A percentile compares a stretch with the other conserved stretches of the same genome.
These are phyloP conservation scores for Yarrowia sp. DNA, from an alignment of 805 yeast species.

Conservation along the genomic window DNA sequence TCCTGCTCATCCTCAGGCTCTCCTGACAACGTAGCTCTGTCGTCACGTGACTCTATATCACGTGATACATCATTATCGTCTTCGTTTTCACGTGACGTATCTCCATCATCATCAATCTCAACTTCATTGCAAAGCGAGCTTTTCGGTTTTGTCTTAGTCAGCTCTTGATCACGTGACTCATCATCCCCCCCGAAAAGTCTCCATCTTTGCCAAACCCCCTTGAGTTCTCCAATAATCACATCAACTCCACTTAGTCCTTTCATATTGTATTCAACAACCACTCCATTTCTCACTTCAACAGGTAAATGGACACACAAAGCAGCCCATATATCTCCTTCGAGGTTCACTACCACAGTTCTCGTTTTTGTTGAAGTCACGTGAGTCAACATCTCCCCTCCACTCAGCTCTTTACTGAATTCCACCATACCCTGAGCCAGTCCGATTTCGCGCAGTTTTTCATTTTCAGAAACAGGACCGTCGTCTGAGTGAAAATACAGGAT, in stretches of 20 bases:
- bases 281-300: constrained; percentile 26
- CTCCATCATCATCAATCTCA: background rate
- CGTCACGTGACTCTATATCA: constrained; percentile 25
- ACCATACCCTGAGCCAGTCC: constrained; percentile 47
- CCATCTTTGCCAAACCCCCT: constrained; percentile 41
- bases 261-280: constrained; percentile 30
- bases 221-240: constrained; percentile 38
- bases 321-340: constrained; percentile 40
- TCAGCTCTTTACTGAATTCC: constrained; percentile 33
- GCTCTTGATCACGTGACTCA: background rate
- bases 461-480: constrained; percentile 31
- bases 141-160: background rate
- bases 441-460: constrained; percentile 42
- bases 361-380: constrained; percentile 41
- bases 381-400: constrained; percentile 31
- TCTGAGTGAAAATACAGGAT: constrained; percentile 40
- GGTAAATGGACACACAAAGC: constrained; percentile 37
- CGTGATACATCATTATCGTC: background rate
- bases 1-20: background rate
- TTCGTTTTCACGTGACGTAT: background rate
- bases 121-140: background rate
- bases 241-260: constrained; percentile 41
- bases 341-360: constrained; percentile 37
- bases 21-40: too few relatives aligned
- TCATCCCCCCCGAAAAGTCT: constrained; percentile 34